A percentile compares a stretch with the other conserved stretches of the same genome.
phyloP scores from a whole-genome alignment of 75 land plant genomes.

The Azolla pinnata region DNA sequence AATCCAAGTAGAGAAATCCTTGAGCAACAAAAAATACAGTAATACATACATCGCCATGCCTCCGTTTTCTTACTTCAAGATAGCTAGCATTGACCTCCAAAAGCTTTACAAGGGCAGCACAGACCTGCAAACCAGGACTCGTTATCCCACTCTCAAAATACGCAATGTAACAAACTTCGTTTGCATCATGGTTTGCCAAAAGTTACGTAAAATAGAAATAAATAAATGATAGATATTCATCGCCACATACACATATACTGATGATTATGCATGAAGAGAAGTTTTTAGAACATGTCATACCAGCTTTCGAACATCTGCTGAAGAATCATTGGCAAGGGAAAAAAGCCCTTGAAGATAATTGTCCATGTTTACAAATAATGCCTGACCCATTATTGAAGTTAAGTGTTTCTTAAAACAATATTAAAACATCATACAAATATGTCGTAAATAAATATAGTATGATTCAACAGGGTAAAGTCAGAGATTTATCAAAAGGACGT shows the following conservation, averaged over 20 bases:
- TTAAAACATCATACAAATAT: too few relatives aligned
- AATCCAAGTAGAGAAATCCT: slow-evolving; percentile 3
- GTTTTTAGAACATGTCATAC: too few relatives aligned
- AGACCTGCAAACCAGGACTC: slow-evolving; percentile 44
- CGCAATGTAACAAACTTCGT: background rate
- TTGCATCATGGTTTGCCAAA: background rate
- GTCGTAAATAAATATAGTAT: too few relatives aligned
- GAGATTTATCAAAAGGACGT: too few relatives aligned
- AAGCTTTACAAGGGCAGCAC: slow-evolving; percentile 77
- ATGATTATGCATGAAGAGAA: background rate
- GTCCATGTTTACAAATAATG: slow-evolving; percentile 75
- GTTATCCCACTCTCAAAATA: background rate
- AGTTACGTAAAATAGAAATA: background rate
- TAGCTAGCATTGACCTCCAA: slow-evolving; percentile 67
- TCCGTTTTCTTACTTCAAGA: slow-evolving; percentile 74
- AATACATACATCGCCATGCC: too few relatives aligned
- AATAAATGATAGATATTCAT: background rate
- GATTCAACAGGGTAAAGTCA: too few relatives aligned
- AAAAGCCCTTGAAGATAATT: slow-evolving; percentile 88
- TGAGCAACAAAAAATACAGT: background rate
- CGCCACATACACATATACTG: background rate
- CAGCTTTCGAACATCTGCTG: slow-evolving; percentile 88
- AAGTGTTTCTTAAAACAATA: too few relatives aligned
- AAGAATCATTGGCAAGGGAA: slow-evolving; percentile 66
- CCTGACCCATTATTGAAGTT: too few relatives aligned